Conservation (phyloP, 2,329 filamentous ascomycete genomes). For the Sarocladiaceae sp. region DNA sequence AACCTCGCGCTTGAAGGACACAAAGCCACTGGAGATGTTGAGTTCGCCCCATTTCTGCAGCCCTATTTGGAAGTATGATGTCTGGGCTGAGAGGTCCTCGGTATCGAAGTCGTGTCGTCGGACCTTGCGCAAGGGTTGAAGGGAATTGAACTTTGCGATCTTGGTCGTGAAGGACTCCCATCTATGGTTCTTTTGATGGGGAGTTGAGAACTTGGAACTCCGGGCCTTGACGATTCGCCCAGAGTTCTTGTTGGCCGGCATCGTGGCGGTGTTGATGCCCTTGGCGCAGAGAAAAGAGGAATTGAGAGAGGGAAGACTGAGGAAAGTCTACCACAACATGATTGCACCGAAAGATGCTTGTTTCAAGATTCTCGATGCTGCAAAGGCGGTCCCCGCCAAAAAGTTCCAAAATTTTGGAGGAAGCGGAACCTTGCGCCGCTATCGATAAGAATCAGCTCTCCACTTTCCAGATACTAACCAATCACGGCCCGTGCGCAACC, state of each 20-base stretch:
- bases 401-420: constrained; percentile 14
- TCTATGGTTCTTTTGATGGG: constrained; percentile 76
- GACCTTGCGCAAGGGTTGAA: constrained; percentile 89
- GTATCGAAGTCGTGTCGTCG: constrained; percentile 79
- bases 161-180: constrained; percentile 91
- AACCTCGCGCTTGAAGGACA: constrained; percentile 70
- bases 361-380: constrained; percentile 12
- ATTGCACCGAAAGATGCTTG: neutral
- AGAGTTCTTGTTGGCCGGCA: constrained; percentile 55
- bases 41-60: constrained; percentile 88
- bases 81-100: constrained; percentile 68
- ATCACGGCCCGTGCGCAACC: constrained; percentile 28
- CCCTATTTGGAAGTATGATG: constrained; percentile 82
- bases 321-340: constrained; percentile 10
- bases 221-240: constrained; percentile 66
- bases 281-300: constrained; percentile 10
- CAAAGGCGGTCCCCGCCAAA: constrained; percentile 13
- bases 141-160: constrained; percentile 79
- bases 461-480: constrained; percentile 21
- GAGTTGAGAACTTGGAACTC: constrained; percentile 67
- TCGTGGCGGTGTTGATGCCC: constrained; percentile 36
- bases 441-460: constrained; percentile 8
- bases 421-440: neutral
- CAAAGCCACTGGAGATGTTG: constrained; percentile 81
- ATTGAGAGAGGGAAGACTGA: constrained; percentile 12